Base-by-base conservation (phyloP, 495 filamentous ascomycete species). In the Aspergillus nanangensis region DNA sequence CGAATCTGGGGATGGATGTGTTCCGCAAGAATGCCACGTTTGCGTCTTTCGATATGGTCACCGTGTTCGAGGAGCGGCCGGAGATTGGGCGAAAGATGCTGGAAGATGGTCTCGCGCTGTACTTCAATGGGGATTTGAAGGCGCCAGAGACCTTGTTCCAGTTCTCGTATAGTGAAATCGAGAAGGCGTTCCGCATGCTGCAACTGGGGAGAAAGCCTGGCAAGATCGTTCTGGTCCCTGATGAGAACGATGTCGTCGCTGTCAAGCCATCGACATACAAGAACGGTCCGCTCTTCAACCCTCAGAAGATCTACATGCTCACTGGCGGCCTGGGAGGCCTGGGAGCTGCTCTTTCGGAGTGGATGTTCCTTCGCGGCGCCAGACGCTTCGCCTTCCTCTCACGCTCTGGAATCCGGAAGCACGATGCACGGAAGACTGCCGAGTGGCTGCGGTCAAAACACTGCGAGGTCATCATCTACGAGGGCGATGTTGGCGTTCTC, bases 131-230 rank as follows among this genome's bases (percentile, higher is more conserved):
- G 23, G 47, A n/a, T 44, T 46, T 0, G 57, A 31, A n/a, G 47
- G 43, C 33, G 11, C 33, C 33, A 7, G 33, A 36, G 14, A 14
- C 33, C n/a, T 17, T 36, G 15, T 17, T 18, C 5, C 15, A 36
- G 14, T 10, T 36, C 5, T 36, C 33, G 9, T 21, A 69, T 9
- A 50, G 58, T 0, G 52, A 77, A 11, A 52, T 70, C 8, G 62
- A 71, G 37, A 48, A 63, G 8, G 81, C 79, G 0, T 78, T 85
- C 56, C 74, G 78, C 47, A 53, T 61, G 3, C 56, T 84, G 41
- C 79, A 82, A 48, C 55, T 60, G 21, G 76, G 76, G 23, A 77
- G 71, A 32, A 53, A 67, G 4, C 53, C 71, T 24, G 81, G 82
- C 1, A 85, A 84, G 53, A 47, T 80, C 10, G 71, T 83, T 18